phyloP scores from a whole-genome alignment of 2,329 filamentous ascomycete genomes.

The Hypomyces perniciosus region DNA sequence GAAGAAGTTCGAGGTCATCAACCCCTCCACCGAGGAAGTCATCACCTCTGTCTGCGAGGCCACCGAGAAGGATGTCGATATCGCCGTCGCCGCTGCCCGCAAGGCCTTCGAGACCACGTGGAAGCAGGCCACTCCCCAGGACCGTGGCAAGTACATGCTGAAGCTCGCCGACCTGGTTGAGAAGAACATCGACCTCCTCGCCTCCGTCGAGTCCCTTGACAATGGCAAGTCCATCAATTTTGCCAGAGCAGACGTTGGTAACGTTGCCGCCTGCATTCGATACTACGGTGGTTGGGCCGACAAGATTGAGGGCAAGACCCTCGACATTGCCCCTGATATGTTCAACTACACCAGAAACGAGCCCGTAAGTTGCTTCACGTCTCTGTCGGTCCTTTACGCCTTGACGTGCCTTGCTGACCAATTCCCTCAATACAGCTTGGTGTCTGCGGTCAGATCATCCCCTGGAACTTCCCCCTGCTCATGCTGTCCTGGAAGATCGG shows the following conservation, averaged over 20 bases:
- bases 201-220: slow-evolving; percentile 79
- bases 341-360: slow-evolving; percentile 78
- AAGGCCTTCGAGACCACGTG: slow-evolving; percentile 75
- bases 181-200: slow-evolving; percentile 69
- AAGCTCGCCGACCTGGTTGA: slow-evolving; percentile 78
- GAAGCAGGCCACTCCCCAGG: slow-evolving; percentile 60
- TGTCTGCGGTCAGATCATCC: slow-evolving; percentile 82
- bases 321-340: slow-evolving; percentile 70
- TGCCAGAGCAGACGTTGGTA: slow-evolving; percentile 68
- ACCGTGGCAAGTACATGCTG: slow-evolving; percentile 62
- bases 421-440: slow-evolving; percentile 40
- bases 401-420: not conserved
- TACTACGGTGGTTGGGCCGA: slow-evolving; percentile 80
- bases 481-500: slow-evolving; percentile 82
- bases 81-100: slow-evolving; percentile 79
- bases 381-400: not conserved
- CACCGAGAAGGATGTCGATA: slow-evolving; percentile 76
- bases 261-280: slow-evolving; percentile 64
- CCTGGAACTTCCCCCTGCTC: slow-evolving; percentile 81
- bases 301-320: slow-evolving; percentile 84
- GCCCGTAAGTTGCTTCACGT: slow-evolving; percentile 44
- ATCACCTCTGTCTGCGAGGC: slow-evolving; percentile 80
- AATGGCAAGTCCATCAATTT: slow-evolving; percentile 77
- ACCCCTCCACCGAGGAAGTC: slow-evolving; percentile 77
- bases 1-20: slow-evolving; percentile 88